Evolutionary conservation across 495 filamentous ascomycete species (phyloP).

Genomic region (Bacidia gigantensis): DNA sequence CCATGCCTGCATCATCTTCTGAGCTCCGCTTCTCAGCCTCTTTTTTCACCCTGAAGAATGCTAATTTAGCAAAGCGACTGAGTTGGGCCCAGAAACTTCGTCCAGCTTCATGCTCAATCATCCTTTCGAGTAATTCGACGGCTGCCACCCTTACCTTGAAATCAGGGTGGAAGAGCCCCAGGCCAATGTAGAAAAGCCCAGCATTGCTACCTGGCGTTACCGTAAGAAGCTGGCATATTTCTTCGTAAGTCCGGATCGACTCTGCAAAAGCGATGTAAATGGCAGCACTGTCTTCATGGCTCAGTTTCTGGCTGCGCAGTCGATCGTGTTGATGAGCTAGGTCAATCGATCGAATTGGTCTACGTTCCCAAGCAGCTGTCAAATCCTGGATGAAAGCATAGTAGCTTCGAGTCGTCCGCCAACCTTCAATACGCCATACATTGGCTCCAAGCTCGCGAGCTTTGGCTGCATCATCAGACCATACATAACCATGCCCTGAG

Average conservation of each 20-base stretch:
- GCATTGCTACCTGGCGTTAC: constrained; percentile 77
- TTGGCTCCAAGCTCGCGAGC: constrained; percentile 77
- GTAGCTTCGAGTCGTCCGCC: constrained; percentile 88
- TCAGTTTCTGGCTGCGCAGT: constrained; percentile 62
- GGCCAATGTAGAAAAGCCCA: constrained; percentile 79
- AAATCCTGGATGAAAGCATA: constrained; percentile 85
- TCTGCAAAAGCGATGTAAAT: constrained; percentile 71
- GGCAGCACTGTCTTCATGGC: constrained; percentile 51
- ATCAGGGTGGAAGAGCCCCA: constrained; percentile 89
- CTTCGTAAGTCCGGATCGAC: constrained; percentile 67
- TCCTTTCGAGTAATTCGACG: constrained; percentile 67
- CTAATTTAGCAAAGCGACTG: constrained; percentile 78
- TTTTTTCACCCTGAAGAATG: constrained; percentile 29
- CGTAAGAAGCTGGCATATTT: constrained; percentile 75
- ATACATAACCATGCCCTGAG: constrained; percentile 85
- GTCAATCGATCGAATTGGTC: constrained; percentile 73
- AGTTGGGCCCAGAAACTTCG: constrained; percentile 83
- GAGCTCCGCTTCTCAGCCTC: constrained; percentile 15
- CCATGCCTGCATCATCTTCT: constrained; percentile 5
- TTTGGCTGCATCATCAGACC: constrained; percentile 69
- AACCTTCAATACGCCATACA: constrained; percentile 84
- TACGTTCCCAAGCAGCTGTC: constrained; percentile 38
- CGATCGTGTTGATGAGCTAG: constrained; percentile 86
- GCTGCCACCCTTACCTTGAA: constrained; percentile 62
- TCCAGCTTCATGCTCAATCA: constrained; percentile 76